Base-by-base conservation (phyloP, 1,284 basidiomycete genomes). In the Ceratobasidium sp. region DNA sequence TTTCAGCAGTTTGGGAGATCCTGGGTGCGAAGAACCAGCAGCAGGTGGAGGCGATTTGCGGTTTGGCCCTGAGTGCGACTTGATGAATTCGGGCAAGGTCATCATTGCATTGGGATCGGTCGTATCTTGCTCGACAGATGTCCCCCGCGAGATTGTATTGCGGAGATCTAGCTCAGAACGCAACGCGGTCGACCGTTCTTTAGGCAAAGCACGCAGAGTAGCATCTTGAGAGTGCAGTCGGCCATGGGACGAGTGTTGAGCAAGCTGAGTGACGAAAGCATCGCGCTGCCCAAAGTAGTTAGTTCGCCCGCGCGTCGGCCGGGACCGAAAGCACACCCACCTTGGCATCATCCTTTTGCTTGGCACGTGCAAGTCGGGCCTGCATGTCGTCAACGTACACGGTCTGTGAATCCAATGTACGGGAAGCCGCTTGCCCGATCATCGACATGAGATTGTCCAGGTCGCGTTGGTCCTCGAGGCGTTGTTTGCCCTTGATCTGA, bases 151-250 rank as follows among this genome's bases (percentile, higher is more conserved):
- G 84, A 65, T 91, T 82, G 28, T 31, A 15, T 15, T 35, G 10
- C 15, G 45, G 28, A 0, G 89, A 56, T 75, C 47, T 2, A 65
- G 2, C 23, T 47, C 47, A 28, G 31, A 65, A 8, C 31, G 39
- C 13, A 23, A 26, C 8, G 51, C 45, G 17, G n/a, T 75, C 23
- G 60, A 28, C 64, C 60, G 71, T 28, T 45, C 73, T 10, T 39
- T 64, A 33, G 47, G 71, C 49, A 47, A 39, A 26, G 73, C 68
- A 23, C 64, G 33, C 60, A 89, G 81, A 63, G 86, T 83, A 11
- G 93, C 92, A 80, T 94, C 93, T 82, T 94, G 93, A 10, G 87
- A 87, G 77, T 91, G 90, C 51, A 94, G 84, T 67, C 93, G 87
- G 20, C 93, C 88, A 2, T 89, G 87, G 76, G 86, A 85, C 0